Percentiles rank a stretch among this genome's conserved stretches.
Conservation (phyloP, 1,284 basidiomycete species). For the Sporisorium scitamineum region DNA sequence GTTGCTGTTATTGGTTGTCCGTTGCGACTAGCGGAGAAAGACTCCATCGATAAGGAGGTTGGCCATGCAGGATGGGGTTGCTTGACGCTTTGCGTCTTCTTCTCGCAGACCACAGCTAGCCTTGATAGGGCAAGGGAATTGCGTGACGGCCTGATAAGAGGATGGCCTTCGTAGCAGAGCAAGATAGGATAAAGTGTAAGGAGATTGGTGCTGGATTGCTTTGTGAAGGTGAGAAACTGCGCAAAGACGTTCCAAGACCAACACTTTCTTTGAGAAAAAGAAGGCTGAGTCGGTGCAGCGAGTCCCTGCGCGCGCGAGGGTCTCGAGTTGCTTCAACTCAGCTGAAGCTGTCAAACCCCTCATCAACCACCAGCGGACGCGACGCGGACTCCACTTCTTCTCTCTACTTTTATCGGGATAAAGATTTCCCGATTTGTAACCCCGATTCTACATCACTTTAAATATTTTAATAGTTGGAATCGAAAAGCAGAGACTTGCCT, state of each 20-base stretch:
- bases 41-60: background rate
- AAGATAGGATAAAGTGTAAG: slow-evolving; percentile 1
- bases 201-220: background rate
- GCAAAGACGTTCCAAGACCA: slow-evolving; percentile 28
- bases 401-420: background rate
- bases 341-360: slow-evolving; percentile 8
- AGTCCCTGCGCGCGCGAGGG: background rate
- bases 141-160: background rate
- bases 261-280: slow-evolving; percentile 20
- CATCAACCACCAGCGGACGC: slow-evolving; percentile 8
- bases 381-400: slow-evolving; percentile 19
- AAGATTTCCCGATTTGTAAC: background rate
- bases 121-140: background rate
- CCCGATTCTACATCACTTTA: background rate
- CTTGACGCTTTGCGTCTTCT: background rate
- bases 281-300: slow-evolving; percentile 15
- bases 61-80: background rate
- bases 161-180: no score
- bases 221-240: slow-evolving; percentile 8
- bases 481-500: no score
- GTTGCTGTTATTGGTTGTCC: background rate
- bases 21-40: background rate
- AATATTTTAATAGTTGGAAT: no score
- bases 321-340: no score
- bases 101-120: background rate